Base-by-base conservation (phyloP, 2,329 filamentous ascomycete genomes). In the Rutstroemia sp. region DNA sequence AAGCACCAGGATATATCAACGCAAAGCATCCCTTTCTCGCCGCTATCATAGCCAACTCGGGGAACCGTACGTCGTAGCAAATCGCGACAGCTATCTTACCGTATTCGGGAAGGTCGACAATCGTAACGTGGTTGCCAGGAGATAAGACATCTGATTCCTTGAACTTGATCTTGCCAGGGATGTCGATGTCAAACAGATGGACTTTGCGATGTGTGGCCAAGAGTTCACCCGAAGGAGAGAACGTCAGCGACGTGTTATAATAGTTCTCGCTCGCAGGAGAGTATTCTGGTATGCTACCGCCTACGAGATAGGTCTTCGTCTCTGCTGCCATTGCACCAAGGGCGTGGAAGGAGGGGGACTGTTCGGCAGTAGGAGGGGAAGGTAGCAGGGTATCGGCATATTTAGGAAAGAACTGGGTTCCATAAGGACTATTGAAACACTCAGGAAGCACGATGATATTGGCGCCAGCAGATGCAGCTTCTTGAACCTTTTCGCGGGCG, bases 341-440 rank as follows among this genome's bases (percentile, higher is more conserved):
- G 5, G 91, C 89, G 71, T 95, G 87, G 79, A 86, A 97, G 54
- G 88, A 91, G 0, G 92, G 92, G 4, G 88, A 87, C 66, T 87
- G 82, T 47, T 82, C 79, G 59, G 76, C 70, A 3, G 84, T 76
- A 0, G 91, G 89, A 27, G 90, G 89, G 3, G 84, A 86, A 0
- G 90, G 89, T 1, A 82, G 77, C n/a, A 97, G 84, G 1, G 83
- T 86, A 73, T 99, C 94, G 63, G 94, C 92, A 72, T 97, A 97
- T 59, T 85, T 82, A 54, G 92, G 87, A 74, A 99, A 99, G 78
- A 86, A 92, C 68, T 90, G 80, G 63, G 85, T 91, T 63, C 94
- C 94, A 73, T 99, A 99, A 8, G 94, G 94, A 44, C 89, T 95
- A 77, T 99, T 99, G 83, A 99, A 99, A 79, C 94, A 99, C 76